Base-by-base conservation (phyloP, 1,139 yeast genomes). In the Taphrina pruni region DNA sequence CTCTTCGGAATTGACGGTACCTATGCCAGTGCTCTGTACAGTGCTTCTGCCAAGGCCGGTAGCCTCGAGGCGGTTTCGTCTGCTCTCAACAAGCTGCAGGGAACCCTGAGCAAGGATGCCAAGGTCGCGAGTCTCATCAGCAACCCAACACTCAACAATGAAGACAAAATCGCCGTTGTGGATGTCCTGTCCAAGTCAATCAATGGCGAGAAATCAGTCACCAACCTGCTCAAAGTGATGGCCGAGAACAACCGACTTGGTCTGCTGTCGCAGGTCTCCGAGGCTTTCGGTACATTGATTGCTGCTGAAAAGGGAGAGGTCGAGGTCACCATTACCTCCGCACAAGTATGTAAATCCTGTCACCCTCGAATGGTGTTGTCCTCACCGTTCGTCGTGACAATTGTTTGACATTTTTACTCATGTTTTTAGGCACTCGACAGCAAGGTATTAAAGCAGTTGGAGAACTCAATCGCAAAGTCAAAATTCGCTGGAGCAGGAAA, bases 1-100 rank as follows among this genome's bases (percentile, higher is more conserved):
- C 86, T 94, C 80, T 93, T 86, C 78, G 99, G 99, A 74, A 83
- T 94, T 75, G 97, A 93, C 75, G 99, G 98, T 78, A 92, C 98
- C 73, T 65, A 58, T 50, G 64, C 69, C 76, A 86, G 91, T 72
- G 97, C 99, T 65, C 85, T 94, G 76, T 94, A 88, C 86, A 84
- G 93, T 71, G 98, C 99, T 46, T 89, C 98, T 70, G 88, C 88
- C 74, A 90, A 90, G 84, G 87, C 88, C 76, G 86, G 96, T 48
- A 83, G 91, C 36, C 83, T 94, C 75, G 93, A 87, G 72, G 81
- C 86, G 76, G 87, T 97, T 67, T 86, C 84, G 79, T 83, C 85
- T 76, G 86, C 94, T 60, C 86, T 95, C 76, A 79, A 80, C 75
- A 81, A 86, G 75, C 80, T 94, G 75, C 79, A 84, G 76, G 79